Evolutionary conservation across 169 alveolate genomes (phyloP), one percentile per base, ranked within the genome.

Genomic region (Sarcocystis neurona): DNA sequence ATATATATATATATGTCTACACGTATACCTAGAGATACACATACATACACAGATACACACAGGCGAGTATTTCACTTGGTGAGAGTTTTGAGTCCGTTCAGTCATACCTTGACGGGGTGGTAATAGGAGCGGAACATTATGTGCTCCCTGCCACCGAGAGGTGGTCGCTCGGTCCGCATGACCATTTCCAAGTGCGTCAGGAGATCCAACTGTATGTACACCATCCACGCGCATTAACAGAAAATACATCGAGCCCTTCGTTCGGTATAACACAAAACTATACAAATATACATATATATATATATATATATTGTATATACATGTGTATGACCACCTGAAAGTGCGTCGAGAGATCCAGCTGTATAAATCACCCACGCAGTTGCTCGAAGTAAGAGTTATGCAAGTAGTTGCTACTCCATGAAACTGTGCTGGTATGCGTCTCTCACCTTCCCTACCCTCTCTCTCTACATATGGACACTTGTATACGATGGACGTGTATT

Each of bases 151-250:
- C 98, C 98, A 60, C 98, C 96, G 15, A 98, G 94, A 0, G 99
- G 98, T 53, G 97, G 98, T 66, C 95, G 94, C 93, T 98, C 99
- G n/a, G 97, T 96, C 84, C 99, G 96, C 94, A 98, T 90, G 87
- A 97, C 95, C 99, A 99, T 98, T 94, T 99, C 99, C 93, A 99
- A 92, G 94, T 98, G 99, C 46, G 96, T 97, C 89, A 98, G 97
- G 95, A 97, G 96, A 93, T 98, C 99, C 90, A 96, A 77, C 96
- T 92, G 89, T 37, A 89, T 63, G 30, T 46, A 63, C 87, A 46
- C 63, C 60, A 48, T 37, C 43, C 46, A 27, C 48, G 74, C 82
- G 60, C n/a, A 50, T 50, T 10, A n/a, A n/a, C 60, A 50, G 60
- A 50, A 50, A 50, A 50, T 10, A 0, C 41, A 50, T 44, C 15